Evolutionary conservation across 768 basidiomycete genomes (phyloP), one percentile per base, ranked within the genome.

Genomic region (Grammothele lineata): DNA sequence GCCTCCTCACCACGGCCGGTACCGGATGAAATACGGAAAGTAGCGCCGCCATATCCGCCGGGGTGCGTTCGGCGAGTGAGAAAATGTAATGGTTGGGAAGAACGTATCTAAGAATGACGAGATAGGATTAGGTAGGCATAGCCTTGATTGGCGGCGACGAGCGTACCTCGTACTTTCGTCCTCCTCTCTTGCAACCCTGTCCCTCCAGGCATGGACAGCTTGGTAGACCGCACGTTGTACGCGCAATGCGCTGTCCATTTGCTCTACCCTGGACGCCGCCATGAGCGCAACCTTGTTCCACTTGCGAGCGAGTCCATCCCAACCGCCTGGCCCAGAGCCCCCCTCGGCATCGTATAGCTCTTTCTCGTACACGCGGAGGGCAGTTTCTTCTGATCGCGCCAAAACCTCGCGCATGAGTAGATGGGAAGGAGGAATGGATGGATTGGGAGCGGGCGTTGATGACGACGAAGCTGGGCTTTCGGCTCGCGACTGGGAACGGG

Each of bases 161-260:
- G 66, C 78, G 37, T 61, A 92, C 84, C 85, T 70, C 8, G 78
- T 76, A 59, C 88, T 89, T 65, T 96, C 93, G 61, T 97, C 94
- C 57, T 92, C 87, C 46, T 84, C 80, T 40, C 90, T 72, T 2
- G 90, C 88, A 1, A 83, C 67, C 10, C 62, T 59, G 63, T 97
- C 93, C 48, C 94, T 73, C 94, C 93, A 97, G 26, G 68, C 71
- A 64, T 94, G 90, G 11, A 95, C 70, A 2, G 72, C 70, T 48
- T 71, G 78, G 64, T 87, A 92, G 14, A 92, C 79, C 27, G 72
- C 74, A 23, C 77, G 73, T 52, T 80, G 78, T 50, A 78, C 63
- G 65, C 70, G 37, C 65, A 66, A 23, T 55, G 35, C 66, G 56
- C 21, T 34, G 12, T 30, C 27, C 27, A 30, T 30, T 14, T 30